These are phyloP conservation scores for Vinca minor DNA, from an alignment of 257 asterid species.

Conservation along the genomic window DNA sequence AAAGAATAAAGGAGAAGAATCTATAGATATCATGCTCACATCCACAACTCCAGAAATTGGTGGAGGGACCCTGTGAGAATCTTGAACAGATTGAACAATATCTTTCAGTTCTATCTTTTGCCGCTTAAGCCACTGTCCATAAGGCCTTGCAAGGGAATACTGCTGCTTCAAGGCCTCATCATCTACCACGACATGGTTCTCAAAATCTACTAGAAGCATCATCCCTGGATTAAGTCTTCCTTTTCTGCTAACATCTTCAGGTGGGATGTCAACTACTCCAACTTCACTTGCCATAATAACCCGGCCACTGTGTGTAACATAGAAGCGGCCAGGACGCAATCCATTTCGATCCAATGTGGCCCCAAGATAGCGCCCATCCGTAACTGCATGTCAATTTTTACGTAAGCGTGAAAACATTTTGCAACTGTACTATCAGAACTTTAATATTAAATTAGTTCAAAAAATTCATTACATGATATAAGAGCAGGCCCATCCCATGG, in stretches of 20 bases:
- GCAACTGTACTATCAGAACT: conserved; percentile 1
- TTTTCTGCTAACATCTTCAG: conserved; percentile 87
- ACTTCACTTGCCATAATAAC: conserved; percentile 99
- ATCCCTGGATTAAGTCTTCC: conserved; percentile 99
- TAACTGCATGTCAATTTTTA: conserved; percentile 50
- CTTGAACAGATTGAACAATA: conserved; percentile 68
- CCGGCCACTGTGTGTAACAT: conserved; percentile 90
- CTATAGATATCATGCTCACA: conserved; percentile 40
- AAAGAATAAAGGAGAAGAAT: conserved; percentile 13
- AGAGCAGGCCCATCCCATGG: conserved; percentile 99
- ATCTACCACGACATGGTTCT: conserved; percentile 91
- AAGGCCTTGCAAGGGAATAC: conserved; percentile 87
- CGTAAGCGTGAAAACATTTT: conserved; percentile 19
- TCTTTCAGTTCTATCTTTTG: conserved; percentile 82
- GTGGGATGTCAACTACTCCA: conserved; percentile 97
- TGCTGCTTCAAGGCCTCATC: conserved; percentile 96
- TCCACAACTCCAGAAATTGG: conserved; percentile 64
- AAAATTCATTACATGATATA: conserved; percentile 67
- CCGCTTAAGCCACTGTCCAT: conserved; percentile 82
- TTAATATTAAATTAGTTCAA: conserved; percentile 8
- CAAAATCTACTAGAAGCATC: conserved; percentile 99
- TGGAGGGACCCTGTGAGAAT: conserved; percentile 63
- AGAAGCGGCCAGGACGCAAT: conserved; percentile 95
- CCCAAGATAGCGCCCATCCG: conserved; percentile 99
- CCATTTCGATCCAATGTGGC: conserved; percentile 99